Conservation (phyloP, 164 flowering plant species). For the Dillenia suffruticosa region DNA sequence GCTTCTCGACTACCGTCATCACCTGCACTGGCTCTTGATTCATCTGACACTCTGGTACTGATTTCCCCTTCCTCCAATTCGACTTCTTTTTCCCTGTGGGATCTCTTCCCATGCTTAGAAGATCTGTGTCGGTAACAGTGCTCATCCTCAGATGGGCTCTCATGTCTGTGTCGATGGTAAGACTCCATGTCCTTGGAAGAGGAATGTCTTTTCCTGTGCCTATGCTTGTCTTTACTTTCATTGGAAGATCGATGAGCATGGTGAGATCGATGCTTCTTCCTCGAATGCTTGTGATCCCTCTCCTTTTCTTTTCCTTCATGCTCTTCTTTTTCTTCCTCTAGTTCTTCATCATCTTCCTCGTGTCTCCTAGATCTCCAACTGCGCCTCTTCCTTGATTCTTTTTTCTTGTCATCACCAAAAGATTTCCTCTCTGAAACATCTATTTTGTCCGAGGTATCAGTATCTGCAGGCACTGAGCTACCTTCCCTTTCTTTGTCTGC, state of each 20-base stretch:
- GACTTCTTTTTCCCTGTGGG: constrained; percentile 25
- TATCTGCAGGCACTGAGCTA: constrained; percentile 43
- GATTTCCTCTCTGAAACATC: constrained; percentile 26
- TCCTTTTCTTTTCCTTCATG: constrained; percentile 26
- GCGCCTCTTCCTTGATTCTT: constrained; percentile 43
- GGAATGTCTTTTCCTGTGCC: constrained; percentile 41
- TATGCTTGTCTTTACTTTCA: constrained; percentile 40
- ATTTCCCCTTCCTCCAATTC: constrained; percentile 62
- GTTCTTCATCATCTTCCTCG: constrained; percentile 24
- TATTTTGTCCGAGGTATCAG: constrained; percentile 14
- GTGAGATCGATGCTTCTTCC: constrained; percentile 52
- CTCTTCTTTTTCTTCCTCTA: constrained; percentile 5
- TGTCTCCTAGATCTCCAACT: constrained; percentile 40
- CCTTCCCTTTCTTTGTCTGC: constrained; percentile 53
- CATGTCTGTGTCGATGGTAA: constrained; percentile 25
- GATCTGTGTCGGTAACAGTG: constrained; percentile 19
- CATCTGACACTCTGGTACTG: constrained; percentile 25
- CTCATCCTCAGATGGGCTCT: constrained; percentile 43
- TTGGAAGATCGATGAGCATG: constrained; percentile 45
- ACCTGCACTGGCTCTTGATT: constrained; percentile 23
- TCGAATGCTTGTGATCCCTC: constrained; percentile 32
- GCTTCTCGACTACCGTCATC: constrained; percentile 31
- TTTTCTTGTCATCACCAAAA: constrained; percentile 30
- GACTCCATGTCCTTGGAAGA: constrained; percentile 37
- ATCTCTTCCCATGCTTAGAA: constrained; percentile 22